These are phyloP conservation scores for Chytriomyces confervae DNA, from an alignment of 192 early-diverging fungal species.

Conservation along the genomic window DNA sequence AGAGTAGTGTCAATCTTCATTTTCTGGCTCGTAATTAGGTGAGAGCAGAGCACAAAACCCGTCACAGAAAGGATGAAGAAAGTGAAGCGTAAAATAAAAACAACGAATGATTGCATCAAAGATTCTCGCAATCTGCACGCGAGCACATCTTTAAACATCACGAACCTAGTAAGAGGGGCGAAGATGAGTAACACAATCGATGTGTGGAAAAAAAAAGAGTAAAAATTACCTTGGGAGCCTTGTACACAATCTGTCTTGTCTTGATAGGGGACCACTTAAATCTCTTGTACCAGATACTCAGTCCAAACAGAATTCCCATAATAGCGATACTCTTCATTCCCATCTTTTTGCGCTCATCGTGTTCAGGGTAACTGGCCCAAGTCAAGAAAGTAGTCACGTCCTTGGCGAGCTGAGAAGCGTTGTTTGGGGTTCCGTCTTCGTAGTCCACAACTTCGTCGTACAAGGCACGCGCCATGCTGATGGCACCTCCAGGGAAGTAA, in stretches of 20 bases:
- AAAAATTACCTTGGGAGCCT: conserved; percentile 35
- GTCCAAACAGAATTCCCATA: conserved; percentile 68
- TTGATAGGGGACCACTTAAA: conserved; percentile 93
- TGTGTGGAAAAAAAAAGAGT: conserved; percentile 1
- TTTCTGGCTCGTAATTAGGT: too few relatives aligned
- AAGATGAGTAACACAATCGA: not conserved
- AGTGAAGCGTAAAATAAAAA: too few relatives aligned
- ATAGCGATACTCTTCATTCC: conserved; percentile 87
- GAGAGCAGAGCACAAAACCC: too few relatives aligned
- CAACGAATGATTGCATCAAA: too few relatives aligned
- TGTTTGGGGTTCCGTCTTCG: conserved; percentile 96
- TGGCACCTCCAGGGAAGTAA: conserved; percentile 98
- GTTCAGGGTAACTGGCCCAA: conserved; percentile 97
- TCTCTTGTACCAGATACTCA: conserved; percentile 90
- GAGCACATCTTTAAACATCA: conserved; percentile 10
- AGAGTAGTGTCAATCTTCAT: too few relatives aligned
- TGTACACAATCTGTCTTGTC: conserved; percentile 89
- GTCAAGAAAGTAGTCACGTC: conserved; percentile 92
- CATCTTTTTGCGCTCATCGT: conserved; percentile 96
- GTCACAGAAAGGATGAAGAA: too few relatives aligned
- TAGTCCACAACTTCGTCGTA: conserved; percentile 96
- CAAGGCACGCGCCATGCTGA: conserved; percentile 92
- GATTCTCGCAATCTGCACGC: too few relatives aligned
- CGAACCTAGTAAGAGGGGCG: conserved; percentile 8
- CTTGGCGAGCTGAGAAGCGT: conserved; percentile 95